phyloP scores from a whole-genome alignment of 2,329 filamentous ascomycete species.

The Knufia petricola region DNA sequence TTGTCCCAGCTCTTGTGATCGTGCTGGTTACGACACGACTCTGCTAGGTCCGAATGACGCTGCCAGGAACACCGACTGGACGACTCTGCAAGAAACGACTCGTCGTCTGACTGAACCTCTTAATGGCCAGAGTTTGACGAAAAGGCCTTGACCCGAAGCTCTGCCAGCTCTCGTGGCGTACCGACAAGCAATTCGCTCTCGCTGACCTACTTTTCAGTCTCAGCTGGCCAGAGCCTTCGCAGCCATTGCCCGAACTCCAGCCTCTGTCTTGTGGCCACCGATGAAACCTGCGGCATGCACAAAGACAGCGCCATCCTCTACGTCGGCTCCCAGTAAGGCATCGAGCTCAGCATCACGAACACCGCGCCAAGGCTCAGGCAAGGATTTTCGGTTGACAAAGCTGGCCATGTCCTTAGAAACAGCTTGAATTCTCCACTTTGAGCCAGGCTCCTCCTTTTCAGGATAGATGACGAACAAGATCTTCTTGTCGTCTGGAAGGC shows the following conservation, averaged over 20 bases:
- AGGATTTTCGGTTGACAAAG: constrained; percentile 82
- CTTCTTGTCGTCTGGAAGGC: constrained; percentile 38
- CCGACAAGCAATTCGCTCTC: not conserved
- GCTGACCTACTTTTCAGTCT: not conserved
- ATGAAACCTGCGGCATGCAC: constrained; percentile 94
- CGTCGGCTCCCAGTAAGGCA: constrained; percentile 37
- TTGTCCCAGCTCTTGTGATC: no score
- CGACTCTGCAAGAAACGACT: no score
- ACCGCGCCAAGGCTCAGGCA: constrained; percentile 87
- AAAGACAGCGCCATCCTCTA: constrained; percentile 63
- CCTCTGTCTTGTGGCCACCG: constrained; percentile 84
- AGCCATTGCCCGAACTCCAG: constrained; percentile 81
- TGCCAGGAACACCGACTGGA: no score
- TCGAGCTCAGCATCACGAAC: constrained; percentile 79
- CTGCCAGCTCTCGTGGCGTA: not conserved
- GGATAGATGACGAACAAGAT: constrained; percentile 87
- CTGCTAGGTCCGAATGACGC: no score
- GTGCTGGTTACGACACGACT: no score
- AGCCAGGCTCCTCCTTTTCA: constrained; percentile 62
- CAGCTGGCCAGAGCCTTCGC: constrained; percentile 28
- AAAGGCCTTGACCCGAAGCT: not conserved
- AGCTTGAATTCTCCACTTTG: constrained; percentile 89
- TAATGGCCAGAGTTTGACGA: no score
- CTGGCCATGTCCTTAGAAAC: constrained; percentile 78
- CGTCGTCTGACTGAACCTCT: no score